Conservation (phyloP, 2,329 filamentous ascomycete species). For the Xylaria polymorpha region DNA sequence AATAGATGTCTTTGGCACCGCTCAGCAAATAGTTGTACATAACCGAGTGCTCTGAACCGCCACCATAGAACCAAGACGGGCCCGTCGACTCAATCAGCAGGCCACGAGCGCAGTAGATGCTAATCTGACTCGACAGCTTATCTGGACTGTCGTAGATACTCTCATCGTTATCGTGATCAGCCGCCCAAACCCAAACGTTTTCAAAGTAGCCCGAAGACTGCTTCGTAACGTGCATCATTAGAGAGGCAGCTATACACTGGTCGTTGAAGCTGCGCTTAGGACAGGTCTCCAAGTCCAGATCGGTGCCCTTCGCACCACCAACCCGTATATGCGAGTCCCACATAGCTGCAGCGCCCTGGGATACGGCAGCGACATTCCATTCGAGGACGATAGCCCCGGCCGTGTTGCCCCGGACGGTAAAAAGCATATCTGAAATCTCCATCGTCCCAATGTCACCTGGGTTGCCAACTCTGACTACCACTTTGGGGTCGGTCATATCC, state of each 20-base stretch:
- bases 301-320: conserved; percentile 74
- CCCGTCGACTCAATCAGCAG: conserved; percentile 50
- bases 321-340: conserved; percentile 74
- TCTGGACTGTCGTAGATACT: neutral
- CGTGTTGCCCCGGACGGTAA: conserved; percentile 72
- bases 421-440: conserved; percentile 76
- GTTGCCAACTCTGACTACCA: conserved; percentile 74
- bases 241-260: conserved; percentile 69
- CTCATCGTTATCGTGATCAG: conserved; percentile 63
- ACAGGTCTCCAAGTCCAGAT: conserved; percentile 69
- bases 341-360: conserved; percentile 24
- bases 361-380: conserved; percentile 65
- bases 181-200: conserved; percentile 73
- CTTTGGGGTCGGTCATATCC: conserved; percentile 62
- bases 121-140: conserved; percentile 5
- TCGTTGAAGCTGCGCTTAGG: conserved; percentile 57
- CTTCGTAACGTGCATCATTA: conserved; percentile 60
- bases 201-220: conserved; percentile 61
- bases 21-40: conserved; percentile 65
- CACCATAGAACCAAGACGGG: conserved; percentile 56
- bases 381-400: conserved; percentile 77
- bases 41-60: conserved; percentile 61
- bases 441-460: conserved; percentile 70
- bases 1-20: conserved; percentile 60
- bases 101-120: conserved; percentile 39